These are phyloP conservation scores for Stemphylium lycopersici DNA, from an alignment of 2,329 filamentous ascomycete genomes.

Conservation along the genomic window DNA sequence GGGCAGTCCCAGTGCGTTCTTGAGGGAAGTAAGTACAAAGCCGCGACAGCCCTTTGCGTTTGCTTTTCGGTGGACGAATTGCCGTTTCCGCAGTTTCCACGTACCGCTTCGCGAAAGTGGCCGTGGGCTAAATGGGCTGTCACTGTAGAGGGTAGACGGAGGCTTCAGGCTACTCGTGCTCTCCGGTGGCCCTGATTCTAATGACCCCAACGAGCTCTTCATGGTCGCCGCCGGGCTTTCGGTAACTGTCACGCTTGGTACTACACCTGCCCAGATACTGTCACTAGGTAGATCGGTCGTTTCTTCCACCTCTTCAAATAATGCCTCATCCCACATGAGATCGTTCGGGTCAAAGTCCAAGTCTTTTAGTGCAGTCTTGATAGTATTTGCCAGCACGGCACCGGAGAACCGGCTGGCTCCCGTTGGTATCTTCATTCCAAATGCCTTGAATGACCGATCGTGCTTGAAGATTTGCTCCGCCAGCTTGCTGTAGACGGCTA, in stretches of 20 bases:
- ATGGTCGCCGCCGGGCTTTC: conserved; percentile 36
- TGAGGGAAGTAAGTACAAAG: conserved; percentile 48
- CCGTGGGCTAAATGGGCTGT: conserved; percentile 25
- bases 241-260: conserved; percentile 27
- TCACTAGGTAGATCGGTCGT: conserved; percentile 28
- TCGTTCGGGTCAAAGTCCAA: conserved; percentile 45
- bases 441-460: conserved; percentile 43
- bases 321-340: conserved; percentile 49
- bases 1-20: conserved; percentile 47
- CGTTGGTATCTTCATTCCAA: conserved; percentile 46
- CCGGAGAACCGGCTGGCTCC: conserved; percentile 48
- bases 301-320: conserved; percentile 47
- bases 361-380: conserved; percentile 43
- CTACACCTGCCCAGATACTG: conserved; percentile 46
- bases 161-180: conserved; percentile 1
- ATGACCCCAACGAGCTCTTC: conserved; percentile 20
- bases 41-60: conserved; percentile 45
- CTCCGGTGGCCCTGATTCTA: conserved; percentile 14
- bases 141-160: conserved; percentile 14
- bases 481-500: conserved; percentile 46
- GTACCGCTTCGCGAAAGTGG: conserved; percentile 29
- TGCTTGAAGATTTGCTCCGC: conserved; percentile 49
- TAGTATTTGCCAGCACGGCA: conserved; percentile 43
- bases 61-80: conserved; percentile 44
- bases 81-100: conserved; percentile 43